phyloP scores from a whole-genome alignment of 2,329 filamentous ascomycete species.

The Monosporascus sp. region DNA sequence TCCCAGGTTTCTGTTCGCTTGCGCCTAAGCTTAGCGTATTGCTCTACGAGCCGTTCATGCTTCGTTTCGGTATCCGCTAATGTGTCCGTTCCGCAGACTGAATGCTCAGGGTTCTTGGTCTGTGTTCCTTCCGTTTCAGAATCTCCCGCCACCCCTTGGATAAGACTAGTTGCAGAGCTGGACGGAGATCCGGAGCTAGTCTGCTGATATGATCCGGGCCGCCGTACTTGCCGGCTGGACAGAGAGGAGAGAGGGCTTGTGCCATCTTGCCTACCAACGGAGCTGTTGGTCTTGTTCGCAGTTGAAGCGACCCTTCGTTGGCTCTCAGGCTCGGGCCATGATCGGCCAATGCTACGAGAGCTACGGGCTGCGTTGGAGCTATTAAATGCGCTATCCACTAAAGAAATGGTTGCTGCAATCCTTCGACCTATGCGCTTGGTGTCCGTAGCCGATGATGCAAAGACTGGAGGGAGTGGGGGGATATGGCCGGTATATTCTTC shows the following conservation, averaged over 20 bases:
- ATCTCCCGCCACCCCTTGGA: not conserved
- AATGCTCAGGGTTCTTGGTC: not conserved
- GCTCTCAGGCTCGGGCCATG: not conserved
- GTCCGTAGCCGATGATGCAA: not conserved
- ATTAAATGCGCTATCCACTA: not conserved
- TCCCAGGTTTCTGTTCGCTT: slow-evolving; percentile 13
- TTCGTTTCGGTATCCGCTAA: slow-evolving; percentile 2
- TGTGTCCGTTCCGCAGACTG: not conserved
- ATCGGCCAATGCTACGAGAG: not conserved
- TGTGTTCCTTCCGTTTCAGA: not conserved
- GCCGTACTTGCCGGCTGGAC: not conserved
- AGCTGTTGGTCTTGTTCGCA: not conserved
- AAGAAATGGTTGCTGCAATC: not conserved
- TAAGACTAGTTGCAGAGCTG: not conserved
- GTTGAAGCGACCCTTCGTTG: not conserved
- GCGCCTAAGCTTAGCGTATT: slow-evolving; percentile 11
- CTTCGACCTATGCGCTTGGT: not conserved
- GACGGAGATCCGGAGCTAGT: too few species aligned
- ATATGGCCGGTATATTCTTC: not conserved
- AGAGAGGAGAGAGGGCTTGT: not conserved
- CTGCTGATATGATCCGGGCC: not conserved
- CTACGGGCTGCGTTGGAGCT: not conserved
- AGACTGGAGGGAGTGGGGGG: not conserved
- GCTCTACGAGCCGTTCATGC: slow-evolving; percentile 12
- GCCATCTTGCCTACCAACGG: not conserved